Conservation (phyloP, 176 grass and related monocot genomes). For the Rhynchospora tenuis region DNA sequence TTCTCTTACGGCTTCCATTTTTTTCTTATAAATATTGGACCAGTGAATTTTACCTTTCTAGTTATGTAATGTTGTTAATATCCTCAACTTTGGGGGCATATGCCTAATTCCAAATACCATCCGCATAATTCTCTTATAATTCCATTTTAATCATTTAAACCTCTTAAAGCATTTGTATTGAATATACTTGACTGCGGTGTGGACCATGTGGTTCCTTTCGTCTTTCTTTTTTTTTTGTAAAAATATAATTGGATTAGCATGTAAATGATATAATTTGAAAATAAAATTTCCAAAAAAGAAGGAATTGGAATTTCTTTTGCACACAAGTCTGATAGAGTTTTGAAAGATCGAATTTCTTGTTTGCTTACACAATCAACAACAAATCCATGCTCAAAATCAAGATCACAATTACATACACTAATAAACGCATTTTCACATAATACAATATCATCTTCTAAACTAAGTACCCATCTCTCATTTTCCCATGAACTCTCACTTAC, state of each 20-base stretch:
- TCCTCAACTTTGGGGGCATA: background rate
- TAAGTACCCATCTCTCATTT: background rate
- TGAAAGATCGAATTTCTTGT: background rate
- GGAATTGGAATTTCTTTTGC: background rate
- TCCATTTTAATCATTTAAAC: slow-evolving; percentile 1
- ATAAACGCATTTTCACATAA: slow-evolving; percentile 3
- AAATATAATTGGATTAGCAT: background rate
- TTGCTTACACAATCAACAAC: background rate
- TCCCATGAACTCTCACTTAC: slow-evolving; percentile 13
- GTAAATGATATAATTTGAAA: background rate
- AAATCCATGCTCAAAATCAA: background rate
- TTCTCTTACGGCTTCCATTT: background rate
- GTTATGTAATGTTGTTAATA: background rate
- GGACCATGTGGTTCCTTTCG: background rate
- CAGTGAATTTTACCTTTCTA: background rate
- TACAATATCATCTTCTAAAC: background rate
- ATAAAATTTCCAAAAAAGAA: background rate
- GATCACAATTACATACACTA: slow-evolving; percentile 6
- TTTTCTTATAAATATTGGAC: background rate
- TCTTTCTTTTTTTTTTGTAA: background rate
- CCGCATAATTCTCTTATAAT: background rate
- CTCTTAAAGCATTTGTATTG: background rate
- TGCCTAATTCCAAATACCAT: background rate
- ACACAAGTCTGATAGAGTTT: background rate
- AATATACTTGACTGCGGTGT: background rate